phyloP scores from a whole-genome alignment of 2,329 filamentous ascomycete genomes.

The Colletotrichum higginsianum region DNA sequence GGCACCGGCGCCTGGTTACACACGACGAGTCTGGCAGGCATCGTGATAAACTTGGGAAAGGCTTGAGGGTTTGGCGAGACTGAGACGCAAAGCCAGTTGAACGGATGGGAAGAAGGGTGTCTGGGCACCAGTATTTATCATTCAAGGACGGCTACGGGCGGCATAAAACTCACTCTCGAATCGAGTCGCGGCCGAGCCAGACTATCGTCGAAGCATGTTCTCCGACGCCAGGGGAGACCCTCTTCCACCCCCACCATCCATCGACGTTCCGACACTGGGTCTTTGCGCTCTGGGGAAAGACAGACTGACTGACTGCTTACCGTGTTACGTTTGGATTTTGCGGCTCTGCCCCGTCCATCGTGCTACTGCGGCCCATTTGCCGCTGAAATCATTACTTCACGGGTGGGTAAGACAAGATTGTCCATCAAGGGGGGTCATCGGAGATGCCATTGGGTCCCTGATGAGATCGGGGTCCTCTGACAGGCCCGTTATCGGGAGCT shows the following conservation, averaged over 20 bases:
- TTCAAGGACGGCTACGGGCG: conserved; percentile 37
- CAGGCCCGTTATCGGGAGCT: conserved; percentile 9
- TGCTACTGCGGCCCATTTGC: conserved; percentile 26
- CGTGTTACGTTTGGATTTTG: neutral
- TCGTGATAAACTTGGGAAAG: conserved; percentile 11
- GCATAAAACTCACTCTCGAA: conserved; percentile 16
- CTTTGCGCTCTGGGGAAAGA: conserved; percentile 1
- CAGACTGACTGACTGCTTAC: neutral
- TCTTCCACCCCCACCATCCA: conserved; percentile 6
- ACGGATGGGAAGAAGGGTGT: neutral
- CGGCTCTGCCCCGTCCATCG: conserved; percentile 25
- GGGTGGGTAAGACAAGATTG: conserved; percentile 13
- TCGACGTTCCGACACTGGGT: conserved; percentile 25
- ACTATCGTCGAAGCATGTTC: conserved; percentile 29
- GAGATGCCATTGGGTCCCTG: conserved; percentile 11
- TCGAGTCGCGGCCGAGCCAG: conserved; percentile 13
- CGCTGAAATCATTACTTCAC: conserved; percentile 7
- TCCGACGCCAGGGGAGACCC: conserved; percentile 6
- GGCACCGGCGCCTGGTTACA: conserved; percentile 22
- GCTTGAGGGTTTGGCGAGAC: neutral
- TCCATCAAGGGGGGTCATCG: conserved; percentile 1
- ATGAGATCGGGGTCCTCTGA: conserved; percentile 11
- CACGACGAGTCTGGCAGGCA: conserved; percentile 21
- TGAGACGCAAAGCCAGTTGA: neutral
- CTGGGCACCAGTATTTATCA: conserved; percentile 31